Conservation (phyloP, 202 grass and related monocot species). For the Dendrocalamus latiflorus region DNA sequence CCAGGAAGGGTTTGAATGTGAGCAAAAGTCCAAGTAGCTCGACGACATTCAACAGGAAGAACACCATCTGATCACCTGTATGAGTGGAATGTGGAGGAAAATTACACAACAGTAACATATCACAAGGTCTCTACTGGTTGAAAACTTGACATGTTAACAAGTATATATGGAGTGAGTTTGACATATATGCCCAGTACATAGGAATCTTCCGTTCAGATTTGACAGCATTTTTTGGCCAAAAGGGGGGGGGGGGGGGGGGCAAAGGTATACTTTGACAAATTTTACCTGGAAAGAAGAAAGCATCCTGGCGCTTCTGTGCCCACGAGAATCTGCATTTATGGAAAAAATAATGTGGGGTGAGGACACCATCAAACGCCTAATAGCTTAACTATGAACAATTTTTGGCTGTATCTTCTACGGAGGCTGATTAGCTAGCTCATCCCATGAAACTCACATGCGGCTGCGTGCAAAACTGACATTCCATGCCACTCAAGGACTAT, state of each 20-base stretch:
- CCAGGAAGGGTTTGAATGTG: conserved; percentile 53
- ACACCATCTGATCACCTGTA: conserved; percentile 64
- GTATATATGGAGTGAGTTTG: background rate
- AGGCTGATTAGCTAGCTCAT: background rate
- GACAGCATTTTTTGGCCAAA: background rate
- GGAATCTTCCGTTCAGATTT: background rate
- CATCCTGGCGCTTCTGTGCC: conserved; percentile 80
- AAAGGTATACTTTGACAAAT: background rate
- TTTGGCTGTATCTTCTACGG: background rate
- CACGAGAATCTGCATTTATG: conserved; percentile 73
- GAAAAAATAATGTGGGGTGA: background rate
- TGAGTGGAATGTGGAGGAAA: background rate
- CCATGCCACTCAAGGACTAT: background rate
- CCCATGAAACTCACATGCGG: background rate
- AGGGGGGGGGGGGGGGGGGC: background rate
- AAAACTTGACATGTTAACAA: background rate
- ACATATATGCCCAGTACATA: background rate
- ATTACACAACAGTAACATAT: background rate
- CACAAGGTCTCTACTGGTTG: background rate
- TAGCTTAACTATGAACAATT: background rate
- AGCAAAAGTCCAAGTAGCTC: conserved; percentile 39
- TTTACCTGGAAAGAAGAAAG: conserved; percentile 78
- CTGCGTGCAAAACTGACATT: background rate
- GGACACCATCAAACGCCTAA: background rate
- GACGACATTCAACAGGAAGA: conserved; percentile 52